Percentiles rank a stretch among this genome's conserved stretches.
phyloP scores from a whole-genome alignment of 768 basidiomycete genomes.

The Termitomyces sp. region DNA sequence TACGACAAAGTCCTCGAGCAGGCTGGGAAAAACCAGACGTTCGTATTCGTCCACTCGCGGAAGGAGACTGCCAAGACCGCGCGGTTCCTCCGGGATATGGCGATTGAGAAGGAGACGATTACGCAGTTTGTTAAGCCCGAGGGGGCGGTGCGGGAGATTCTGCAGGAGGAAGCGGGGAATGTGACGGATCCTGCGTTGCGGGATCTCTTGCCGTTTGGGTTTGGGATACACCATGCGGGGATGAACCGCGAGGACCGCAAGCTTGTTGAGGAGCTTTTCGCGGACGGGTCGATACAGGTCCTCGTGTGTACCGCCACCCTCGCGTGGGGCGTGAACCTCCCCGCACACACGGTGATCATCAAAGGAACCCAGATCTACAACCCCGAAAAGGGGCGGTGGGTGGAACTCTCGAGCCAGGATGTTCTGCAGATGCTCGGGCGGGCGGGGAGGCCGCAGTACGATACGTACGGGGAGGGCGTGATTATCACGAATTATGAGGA shows the following conservation, averaged over 20 bases:
- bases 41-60: slow-evolving; percentile 97
- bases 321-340: slow-evolving; percentile 99
- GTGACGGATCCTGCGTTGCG: slow-evolving; percentile 81
- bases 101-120: slow-evolving; percentile 95
- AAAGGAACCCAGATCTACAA: slow-evolving; percentile 99
- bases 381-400: slow-evolving; percentile 98
- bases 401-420: slow-evolving; percentile 92
- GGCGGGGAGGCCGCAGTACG: slow-evolving; percentile 95
- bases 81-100: slow-evolving; percentile 89
- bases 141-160: slow-evolving; percentile 85
- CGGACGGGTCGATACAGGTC: slow-evolving; percentile 88
- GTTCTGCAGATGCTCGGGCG: slow-evolving; percentile 98
- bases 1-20: slow-evolving; percentile 99
- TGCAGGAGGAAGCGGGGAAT: slow-evolving; percentile 78
- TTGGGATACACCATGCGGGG: slow-evolving; percentile 97
- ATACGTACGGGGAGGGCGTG: slow-evolving; percentile 95
- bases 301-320: slow-evolving; percentile 96
- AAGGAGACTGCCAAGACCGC: slow-evolving; percentile 99
- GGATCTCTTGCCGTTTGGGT: slow-evolving; percentile 93
- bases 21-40: slow-evolving; percentile 79
- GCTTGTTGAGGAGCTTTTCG: slow-evolving; percentile 92
- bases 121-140: slow-evolving; percentile 95
- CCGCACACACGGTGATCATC: slow-evolving; percentile 97
- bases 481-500: slow-evolving; percentile 98
- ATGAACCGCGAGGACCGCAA: slow-evolving; percentile 91